Evolutionary conservation across 352 stramenopile genomes (phyloP).

Genomic region (Phytophthora hybrid): DNA sequence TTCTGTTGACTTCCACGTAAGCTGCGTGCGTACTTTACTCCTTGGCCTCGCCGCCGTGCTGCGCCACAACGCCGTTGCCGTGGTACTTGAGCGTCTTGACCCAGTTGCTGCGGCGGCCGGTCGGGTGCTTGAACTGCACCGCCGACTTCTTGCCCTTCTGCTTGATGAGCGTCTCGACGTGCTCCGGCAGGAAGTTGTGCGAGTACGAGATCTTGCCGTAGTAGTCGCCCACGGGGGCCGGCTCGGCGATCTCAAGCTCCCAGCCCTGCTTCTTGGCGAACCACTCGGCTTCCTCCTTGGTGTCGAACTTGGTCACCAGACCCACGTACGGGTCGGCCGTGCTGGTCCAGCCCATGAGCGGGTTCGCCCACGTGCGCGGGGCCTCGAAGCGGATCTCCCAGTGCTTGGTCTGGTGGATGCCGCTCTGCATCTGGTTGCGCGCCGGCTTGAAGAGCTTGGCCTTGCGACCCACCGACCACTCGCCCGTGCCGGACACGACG

Average conservation of each 20-base stretch:
- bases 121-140: conserved; percentile 81
- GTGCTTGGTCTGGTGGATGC: conserved; percentile 83
- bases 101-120: conserved; percentile 84
- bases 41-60: conserved; percentile 85
- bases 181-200: conserved; percentile 85
- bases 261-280: conserved; percentile 90
- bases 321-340: conserved; percentile 89
- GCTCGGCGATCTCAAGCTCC: conserved; percentile 86
- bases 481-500: conserved; percentile 68
- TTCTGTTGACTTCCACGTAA: conserved; percentile 20
- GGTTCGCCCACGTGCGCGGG: conserved; percentile 91
- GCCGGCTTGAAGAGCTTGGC: conserved; percentile 77
- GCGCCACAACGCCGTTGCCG: conserved; percentile 76
- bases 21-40: conserved; percentile 47
- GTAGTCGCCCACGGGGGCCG: conserved; percentile 73
- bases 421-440: conserved; percentile 89
- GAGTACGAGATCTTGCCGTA: conserved; percentile 86
- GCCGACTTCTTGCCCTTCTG: conserved; percentile 80
- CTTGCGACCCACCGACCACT: conserved; percentile 75
- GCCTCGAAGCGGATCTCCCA: conserved; percentile 87
- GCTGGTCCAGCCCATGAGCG: conserved; percentile 95
- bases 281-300: conserved; percentile 80
- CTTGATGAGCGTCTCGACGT: conserved; percentile 84
- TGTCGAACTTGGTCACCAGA: conserved; percentile 91
- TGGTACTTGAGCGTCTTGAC: conserved; percentile 92